Conservation (phyloP, 306 rosid genomes). For the Astragalus glycyphyllos region DNA sequence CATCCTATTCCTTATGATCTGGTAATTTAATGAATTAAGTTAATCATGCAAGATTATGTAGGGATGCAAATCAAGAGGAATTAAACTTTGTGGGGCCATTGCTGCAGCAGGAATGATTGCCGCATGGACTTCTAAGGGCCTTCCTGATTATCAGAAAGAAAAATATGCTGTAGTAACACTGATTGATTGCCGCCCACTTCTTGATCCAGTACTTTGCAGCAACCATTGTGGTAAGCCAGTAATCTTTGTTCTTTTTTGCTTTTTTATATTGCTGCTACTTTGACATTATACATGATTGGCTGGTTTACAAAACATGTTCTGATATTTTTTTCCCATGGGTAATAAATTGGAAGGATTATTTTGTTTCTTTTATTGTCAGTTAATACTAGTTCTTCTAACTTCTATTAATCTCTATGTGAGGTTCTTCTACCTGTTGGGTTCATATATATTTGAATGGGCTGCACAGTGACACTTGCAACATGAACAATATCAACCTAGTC, state of each 20-base stretch:
- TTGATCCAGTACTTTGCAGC: conserved; percentile 70
- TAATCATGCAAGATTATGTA: conserved; percentile 48
- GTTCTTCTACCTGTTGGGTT: background rate
- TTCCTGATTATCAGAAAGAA: conserved; percentile 64
- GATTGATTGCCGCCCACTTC: conserved; percentile 78
- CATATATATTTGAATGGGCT: background rate
- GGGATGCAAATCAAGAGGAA: conserved; percentile 83
- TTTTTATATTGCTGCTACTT: conserved; percentile 11
- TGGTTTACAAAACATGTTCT: conserved; percentile 14
- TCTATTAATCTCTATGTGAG: background rate
- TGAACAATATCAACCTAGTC: conserved; percentile 2
- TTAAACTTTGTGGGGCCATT: conserved; percentile 73
- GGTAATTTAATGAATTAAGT: conserved; percentile 17
- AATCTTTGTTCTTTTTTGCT: conserved; percentile 11
- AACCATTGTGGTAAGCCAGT: conserved; percentile 65
- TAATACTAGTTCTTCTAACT: conserved; percentile 11
- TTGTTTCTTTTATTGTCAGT: background rate
- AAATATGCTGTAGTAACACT: conserved; percentile 88
- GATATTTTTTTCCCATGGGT: background rate
- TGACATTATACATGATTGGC: background rate
- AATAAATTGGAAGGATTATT: background rate
- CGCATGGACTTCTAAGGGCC: conserved; percentile 57
- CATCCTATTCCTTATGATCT: conserved; percentile 29
- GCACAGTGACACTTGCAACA: background rate
- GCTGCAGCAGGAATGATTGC: conserved; percentile 90